A percentile compares a stretch with the other conserved stretches of the same genome.
These are phyloP conservation scores for Penicillium olsonii DNA, from an alignment of 2,329 filamentous ascomycete genomes.

Conservation along the genomic window DNA sequence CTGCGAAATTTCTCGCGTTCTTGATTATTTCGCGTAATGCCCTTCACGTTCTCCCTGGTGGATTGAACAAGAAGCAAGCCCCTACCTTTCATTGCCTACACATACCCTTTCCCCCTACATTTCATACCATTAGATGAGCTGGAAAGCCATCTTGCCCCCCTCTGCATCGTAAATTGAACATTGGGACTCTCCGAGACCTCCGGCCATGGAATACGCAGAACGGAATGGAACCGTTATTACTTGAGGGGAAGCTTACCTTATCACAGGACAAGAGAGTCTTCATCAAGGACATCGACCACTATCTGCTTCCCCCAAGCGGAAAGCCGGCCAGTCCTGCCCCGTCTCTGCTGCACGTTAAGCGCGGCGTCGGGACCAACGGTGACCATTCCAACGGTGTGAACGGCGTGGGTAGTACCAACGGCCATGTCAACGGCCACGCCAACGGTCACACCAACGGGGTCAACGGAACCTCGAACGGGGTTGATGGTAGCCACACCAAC, in stretches of 20 bases:
- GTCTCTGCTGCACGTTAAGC: constrained; percentile 65
- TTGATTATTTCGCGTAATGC: constrained; percentile 9
- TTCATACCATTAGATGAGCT: constrained; percentile 6
- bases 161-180: constrained; percentile 1
- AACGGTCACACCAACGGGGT: constrained; percentile 19
- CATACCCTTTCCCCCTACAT: constrained; percentile 19
- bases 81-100: background rate
- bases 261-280: constrained; percentile 83
- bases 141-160: background rate
- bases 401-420: constrained; percentile 18
- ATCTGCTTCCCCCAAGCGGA: constrained; percentile 75
- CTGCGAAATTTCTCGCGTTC: constrained; percentile 24
- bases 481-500: constrained; percentile 11
- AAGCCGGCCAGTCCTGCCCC: constrained; percentile 71
- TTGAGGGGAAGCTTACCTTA: constrained; percentile 43
- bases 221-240: constrained; percentile 9
- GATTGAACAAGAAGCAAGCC: constrained; percentile 2
- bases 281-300: constrained; percentile 97
- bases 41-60: constrained; percentile 1
- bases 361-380: constrained; percentile 54
- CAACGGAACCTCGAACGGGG: constrained; percentile 19
- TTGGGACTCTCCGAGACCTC: background rate
- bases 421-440: constrained; percentile 25
- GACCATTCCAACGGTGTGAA: constrained; percentile 25
- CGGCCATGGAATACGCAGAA: background rate